Evolutionary conservation across 257 asterid genomes (phyloP), one percentile per base, ranked within the genome.

Genomic region (Thymus mandschuricus): DNA sequence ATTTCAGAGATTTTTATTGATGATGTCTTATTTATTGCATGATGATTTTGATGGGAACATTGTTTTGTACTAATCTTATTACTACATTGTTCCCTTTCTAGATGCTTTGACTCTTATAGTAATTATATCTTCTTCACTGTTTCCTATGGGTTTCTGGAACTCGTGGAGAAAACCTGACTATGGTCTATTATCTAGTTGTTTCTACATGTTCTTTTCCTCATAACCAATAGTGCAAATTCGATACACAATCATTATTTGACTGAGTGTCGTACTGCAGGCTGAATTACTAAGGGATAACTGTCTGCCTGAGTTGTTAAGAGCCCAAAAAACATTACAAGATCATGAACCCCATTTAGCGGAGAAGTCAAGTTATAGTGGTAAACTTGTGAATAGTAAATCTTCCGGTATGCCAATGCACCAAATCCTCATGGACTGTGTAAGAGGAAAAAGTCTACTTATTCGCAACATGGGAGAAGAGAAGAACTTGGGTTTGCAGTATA

Each of bases 241-340:
- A 55, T 45, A 56, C 68, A 57, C 55, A 55, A 76, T 67, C 68
- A 46, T 60, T 69, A 74, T 79, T 68, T 67, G 71, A 74, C 79
- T 48, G 46, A 56, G 66, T 31, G 79, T 82, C 59, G 66, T 61
- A 41, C 70, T 86, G 86, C 96, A 92, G 97, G 97, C 87, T 68
- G 93, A 84, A 44, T 73, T 87, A 56, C 56, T 88, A 71, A 77
- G 76, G 84, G 66, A 67, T 35, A 81, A 81, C 50, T 92, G 98
- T 77, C 73, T 73, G 79, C 78, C 68, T 45, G 95, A 90, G 76
- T 79, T 90, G 76, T 61, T 75, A 45, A 81, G 49, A 73, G 80
- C 84, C 75, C 82, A 78, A 72, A 76, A 72, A 61, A 79, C 74
- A 69, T 70, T 86, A 76, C 77, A 75, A 72, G 86, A 84, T 70